Base-by-base conservation (phyloP, 2,329 filamentous ascomycete species). In the Neofusicoccum laricinum region DNA sequence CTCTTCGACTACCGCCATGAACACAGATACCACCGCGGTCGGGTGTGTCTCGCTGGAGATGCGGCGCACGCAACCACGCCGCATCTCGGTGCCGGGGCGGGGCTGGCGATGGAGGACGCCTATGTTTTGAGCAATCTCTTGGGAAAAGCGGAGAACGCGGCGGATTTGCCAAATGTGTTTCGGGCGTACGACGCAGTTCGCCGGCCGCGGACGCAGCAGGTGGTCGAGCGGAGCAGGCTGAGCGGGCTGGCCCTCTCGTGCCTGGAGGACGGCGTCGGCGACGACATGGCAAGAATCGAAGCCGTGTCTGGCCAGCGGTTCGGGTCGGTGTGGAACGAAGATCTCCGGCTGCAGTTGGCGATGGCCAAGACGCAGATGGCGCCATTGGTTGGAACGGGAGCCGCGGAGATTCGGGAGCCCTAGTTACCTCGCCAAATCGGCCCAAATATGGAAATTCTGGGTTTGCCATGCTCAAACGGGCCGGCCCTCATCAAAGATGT, bases 1-100 rank as follows among this genome's bases (percentile, higher is more conserved):
- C 76, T 87, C 2, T 86, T 85, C 71, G 84, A 86, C 73, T 81
- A 84, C 19, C 71, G 78, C 6, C 82, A 82, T 0, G 79, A 79
- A 14, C 76, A 77, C 5, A 74, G 72, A 3, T 87, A 82, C 69
- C 72, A 76, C 43, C 73, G 74, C 17, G 81, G 78, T 1, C 72
- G 74, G 1, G 72, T 85, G 0, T 82, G 81, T 50, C 53, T 58
- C 21, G n/a, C 45, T n/a, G 53, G 53, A 6, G 53, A 87, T 66
- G 84, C 84, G 0, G 85, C 85, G 4, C 85, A 87, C 66, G 84
- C 85, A 0, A 74, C 78, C 0, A 82, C 81, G 0, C 85, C 85
- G 1, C 83, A 86, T 70, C 80, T 83, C 7, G 85, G 85, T 2
- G 80, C 84, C 0, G 85, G 85, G 3, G 85, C 85, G 1, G 82